Evolutionary conservation across 2,329 filamentous ascomycete genomes (phyloP), one percentile per base, ranked within the genome.

Genomic region (Epichloe elymi): DNA sequence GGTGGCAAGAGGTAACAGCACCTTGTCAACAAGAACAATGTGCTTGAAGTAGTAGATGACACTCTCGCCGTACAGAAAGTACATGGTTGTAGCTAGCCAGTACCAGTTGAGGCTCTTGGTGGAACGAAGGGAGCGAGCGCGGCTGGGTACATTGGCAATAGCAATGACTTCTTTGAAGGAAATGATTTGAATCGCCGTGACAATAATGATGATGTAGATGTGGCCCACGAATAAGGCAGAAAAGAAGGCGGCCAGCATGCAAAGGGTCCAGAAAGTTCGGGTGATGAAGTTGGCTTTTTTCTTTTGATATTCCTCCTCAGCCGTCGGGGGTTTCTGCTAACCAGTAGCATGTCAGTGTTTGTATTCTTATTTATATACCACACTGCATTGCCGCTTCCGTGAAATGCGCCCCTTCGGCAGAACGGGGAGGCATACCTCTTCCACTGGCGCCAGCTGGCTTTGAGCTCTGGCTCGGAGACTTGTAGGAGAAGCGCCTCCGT

Each of bases 21-120:
- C 86, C 68, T 86, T 88, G 70, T 98, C 93, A 44, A 98, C 90
- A 53, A 98, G 74, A 42, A 98, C 83, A 58, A 98, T 91, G 66
- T 98, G 93, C 77, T 98, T 98, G 73, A 98, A 98, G 72, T 98
- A 98, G 74, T 98, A 98, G 63, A 98, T 95, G 63, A 98, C 91
- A 62, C 88, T 96, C 72, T 98, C 93, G 64, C 93, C 93, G 65
- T 98, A 98, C 48, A 98, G 76, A 61, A 95, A 98, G 75, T 98
- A 98, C 91, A 98, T 97, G 59, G 91, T 95, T 26, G 87, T 88
- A n/a, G 89, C 93, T 50, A 98, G 78, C 74, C 95, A 98, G 70
- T 98, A 98, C 93, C 93, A 98, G 70, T 97, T 97, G 60, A 98
- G 74, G 58, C 88, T 89, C 74, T 96, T 96, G 58, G 91, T 96